These are phyloP conservation scores for Eucalyptus urophylla DNA, from an alignment of 345 rosid species.

Conservation along the genomic window DNA sequence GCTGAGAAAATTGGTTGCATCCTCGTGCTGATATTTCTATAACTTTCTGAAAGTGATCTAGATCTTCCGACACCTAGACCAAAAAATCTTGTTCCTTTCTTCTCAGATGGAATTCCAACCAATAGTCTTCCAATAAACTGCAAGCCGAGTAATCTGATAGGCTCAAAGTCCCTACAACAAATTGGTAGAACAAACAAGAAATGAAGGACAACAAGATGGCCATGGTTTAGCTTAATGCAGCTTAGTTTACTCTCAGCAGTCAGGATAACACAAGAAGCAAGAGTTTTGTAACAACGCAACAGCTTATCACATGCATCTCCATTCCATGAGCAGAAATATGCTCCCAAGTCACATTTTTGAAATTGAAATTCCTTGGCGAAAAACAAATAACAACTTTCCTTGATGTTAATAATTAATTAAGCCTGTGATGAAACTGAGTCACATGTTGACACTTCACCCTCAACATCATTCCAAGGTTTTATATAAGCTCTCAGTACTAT, in stretches of 20 bases:
- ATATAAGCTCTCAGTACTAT: background rate
- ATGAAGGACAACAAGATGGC: background rate
- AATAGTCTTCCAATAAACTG: constrained; percentile 88
- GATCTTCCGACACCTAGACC: constrained; percentile 70
- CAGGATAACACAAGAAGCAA: background rate
- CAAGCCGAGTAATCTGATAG: constrained; percentile 86
- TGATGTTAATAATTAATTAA: background rate
- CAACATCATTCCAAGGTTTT: background rate
- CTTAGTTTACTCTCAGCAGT: background rate
- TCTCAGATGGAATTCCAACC: constrained; percentile 81
- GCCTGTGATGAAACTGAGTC: background rate
- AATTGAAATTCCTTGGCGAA: background rate
- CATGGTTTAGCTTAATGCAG: background rate
- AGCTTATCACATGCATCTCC: background rate
- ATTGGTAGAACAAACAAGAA: background rate
- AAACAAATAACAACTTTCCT: background rate
- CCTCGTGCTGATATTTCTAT: constrained; percentile 41
- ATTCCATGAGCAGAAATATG: background rate
- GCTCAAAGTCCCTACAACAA: constrained; percentile 68
- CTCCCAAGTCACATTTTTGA: background rate
- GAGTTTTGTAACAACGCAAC: background rate
- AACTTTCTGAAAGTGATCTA: constrained; percentile 45
- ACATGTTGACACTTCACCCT: background rate
- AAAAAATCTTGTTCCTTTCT: constrained; percentile 76
- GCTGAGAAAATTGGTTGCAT: constrained; percentile 60